These are phyloP conservation scores for Aspergillus sp. DNA, from an alignment of 2,329 filamentous ascomycete species.

Conservation along the genomic window DNA sequence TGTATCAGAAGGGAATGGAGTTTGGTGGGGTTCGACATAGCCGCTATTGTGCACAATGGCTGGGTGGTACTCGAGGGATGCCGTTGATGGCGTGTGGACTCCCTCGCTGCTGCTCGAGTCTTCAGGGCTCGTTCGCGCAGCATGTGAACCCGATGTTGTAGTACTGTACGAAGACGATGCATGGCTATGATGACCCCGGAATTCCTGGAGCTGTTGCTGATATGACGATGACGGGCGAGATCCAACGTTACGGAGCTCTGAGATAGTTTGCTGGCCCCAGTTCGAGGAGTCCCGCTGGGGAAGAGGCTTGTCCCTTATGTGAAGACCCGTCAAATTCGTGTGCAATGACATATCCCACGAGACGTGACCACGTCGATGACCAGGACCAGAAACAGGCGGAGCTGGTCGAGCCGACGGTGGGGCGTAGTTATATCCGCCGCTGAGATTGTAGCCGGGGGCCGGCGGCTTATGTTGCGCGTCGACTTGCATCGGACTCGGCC, in stretches of 20 bases:
- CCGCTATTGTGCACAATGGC: slow-evolving; percentile 51
- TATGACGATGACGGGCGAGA: slow-evolving; percentile 37
- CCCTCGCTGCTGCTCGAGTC: slow-evolving; percentile 52
- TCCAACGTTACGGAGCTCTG: slow-evolving; percentile 40
- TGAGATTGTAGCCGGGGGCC: slow-evolving; percentile 29
- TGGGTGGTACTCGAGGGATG: slow-evolving; percentile 49
- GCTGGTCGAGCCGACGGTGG: slow-evolving; percentile 37
- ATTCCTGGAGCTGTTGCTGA: slow-evolving; percentile 32
- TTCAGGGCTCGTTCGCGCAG: slow-evolving; percentile 46
- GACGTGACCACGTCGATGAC: slow-evolving; percentile 47
- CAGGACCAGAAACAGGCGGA: slow-evolving; percentile 45
- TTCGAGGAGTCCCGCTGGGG: slow-evolving; percentile 38
- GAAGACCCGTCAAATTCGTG: slow-evolving; percentile 44
- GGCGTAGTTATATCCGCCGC: slow-evolving; percentile 35
- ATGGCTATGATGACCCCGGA: slow-evolving; percentile 27
- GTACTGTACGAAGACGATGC: slow-evolving; percentile 22
- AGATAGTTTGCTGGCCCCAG: slow-evolving; percentile 47
- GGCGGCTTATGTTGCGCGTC: slow-evolving; percentile 53
- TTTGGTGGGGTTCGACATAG: slow-evolving; percentile 46
- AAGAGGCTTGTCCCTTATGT: slow-evolving; percentile 38
- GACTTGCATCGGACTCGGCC: slow-evolving; percentile 74
- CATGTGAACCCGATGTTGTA: slow-evolving; percentile 28
- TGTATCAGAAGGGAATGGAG: slow-evolving; percentile 34
- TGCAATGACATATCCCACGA: slow-evolving; percentile 51
- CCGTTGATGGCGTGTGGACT: slow-evolving; percentile 48